phyloP scores from a whole-genome alignment of 441 rosid genomes.

The Gossypium laxum region DNA sequence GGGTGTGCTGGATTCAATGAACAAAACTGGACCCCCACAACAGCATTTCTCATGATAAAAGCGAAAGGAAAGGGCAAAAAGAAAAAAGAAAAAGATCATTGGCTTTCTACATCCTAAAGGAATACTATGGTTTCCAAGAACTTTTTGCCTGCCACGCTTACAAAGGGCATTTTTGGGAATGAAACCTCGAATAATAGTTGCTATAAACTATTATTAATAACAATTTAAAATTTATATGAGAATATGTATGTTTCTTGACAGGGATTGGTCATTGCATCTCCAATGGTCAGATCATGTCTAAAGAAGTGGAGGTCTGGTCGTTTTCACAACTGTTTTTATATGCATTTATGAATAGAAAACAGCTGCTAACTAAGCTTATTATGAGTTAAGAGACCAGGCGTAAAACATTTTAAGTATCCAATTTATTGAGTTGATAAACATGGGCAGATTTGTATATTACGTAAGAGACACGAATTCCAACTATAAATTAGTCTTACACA shows the following conservation, averaged over 20 bases:
- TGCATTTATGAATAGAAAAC: background rate
- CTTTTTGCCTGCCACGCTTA: constrained; percentile 32
- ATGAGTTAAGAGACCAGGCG: background rate
- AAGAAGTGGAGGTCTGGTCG: constrained; percentile 24
- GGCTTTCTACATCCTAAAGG: constrained; percentile 28
- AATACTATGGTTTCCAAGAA: constrained; percentile 12
- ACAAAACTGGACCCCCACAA: constrained; percentile 12
- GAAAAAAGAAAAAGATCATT: constrained; percentile 7
- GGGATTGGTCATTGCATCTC: constrained; percentile 18
- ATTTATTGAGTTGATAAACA: background rate
- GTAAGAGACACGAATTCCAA: constrained; percentile 23
- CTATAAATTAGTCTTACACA: constrained; percentile 37
- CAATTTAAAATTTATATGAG: background rate
- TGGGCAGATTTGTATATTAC: constrained; percentile 17
- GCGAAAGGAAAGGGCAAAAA: constrained; percentile 16
- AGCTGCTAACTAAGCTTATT: background rate
- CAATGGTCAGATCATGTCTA: constrained; percentile 24
- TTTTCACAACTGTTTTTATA: constrained; percentile 18
- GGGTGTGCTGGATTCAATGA: background rate
- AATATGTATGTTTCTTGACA: background rate
- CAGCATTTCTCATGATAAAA: constrained; percentile 14
- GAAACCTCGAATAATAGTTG: background rate
- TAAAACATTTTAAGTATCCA: background rate
- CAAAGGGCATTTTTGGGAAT: constrained; percentile 21
- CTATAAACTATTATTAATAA: background rate